phyloP scores from a whole-genome alignment of 306 rosid genomes.

The Argentina anserina region DNA sequence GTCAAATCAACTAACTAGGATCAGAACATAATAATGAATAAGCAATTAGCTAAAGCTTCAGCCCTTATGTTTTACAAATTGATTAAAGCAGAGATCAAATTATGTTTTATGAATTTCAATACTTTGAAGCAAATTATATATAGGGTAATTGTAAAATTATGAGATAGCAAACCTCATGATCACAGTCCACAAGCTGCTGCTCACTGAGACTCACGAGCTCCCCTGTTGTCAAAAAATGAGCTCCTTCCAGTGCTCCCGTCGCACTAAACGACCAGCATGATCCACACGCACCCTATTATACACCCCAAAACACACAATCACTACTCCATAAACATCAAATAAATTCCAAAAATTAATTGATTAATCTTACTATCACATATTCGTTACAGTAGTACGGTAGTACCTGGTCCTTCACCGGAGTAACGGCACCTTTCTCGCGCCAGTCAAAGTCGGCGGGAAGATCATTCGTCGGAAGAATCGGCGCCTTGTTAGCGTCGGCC shows the following conservation, averaged over 20 bases:
- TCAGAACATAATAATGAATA: too few species aligned
- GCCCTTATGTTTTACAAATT: too few species aligned
- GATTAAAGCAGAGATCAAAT: background rate
- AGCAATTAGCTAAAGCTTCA: background rate
- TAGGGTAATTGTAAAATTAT: background rate
- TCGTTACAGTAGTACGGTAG: background rate
- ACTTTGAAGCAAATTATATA: too few species aligned
- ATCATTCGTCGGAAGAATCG: slow-evolving; percentile 69
- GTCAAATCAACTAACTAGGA: background rate
- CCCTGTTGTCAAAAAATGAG: slow-evolving; percentile 67
- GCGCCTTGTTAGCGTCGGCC: slow-evolving; percentile 61
- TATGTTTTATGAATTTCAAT: too few species aligned
- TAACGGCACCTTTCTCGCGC: slow-evolving; percentile 88
- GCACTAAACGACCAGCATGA: slow-evolving; percentile 97
- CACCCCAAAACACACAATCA: slow-evolving; percentile 1
- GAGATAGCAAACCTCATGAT: slow-evolving; percentile 72
- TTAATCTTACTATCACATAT: background rate
- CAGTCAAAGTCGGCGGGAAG: slow-evolving; percentile 85
- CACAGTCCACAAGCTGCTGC: slow-evolving; percentile 98
- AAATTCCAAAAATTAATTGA: background rate
- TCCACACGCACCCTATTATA: slow-evolving; percentile 76
- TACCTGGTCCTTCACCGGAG: slow-evolving; percentile 80
- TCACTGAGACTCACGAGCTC: slow-evolving; percentile 75
- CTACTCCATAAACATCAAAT: background rate
- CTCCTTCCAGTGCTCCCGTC: slow-evolving; percentile 89